A percentile compares a stretch with the other conserved stretches of the same genome.
These are phyloP conservation scores for Apiospora kogelbergensis DNA, from an alignment of 2,329 filamentous ascomycete genomes.

Conservation along the genomic window DNA sequence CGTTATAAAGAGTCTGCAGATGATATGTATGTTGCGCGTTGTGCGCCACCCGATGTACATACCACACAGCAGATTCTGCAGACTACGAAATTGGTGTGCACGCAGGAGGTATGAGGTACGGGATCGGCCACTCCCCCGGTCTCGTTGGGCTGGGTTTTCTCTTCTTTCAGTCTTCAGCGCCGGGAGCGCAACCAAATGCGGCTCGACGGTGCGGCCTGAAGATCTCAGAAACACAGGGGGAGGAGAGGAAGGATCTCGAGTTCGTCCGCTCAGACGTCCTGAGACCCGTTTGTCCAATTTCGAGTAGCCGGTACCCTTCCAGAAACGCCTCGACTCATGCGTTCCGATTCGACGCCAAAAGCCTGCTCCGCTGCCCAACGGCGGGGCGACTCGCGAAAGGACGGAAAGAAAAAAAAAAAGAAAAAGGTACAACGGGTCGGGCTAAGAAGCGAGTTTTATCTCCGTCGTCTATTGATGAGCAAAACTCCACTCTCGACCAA, in stretches of 20 bases:
- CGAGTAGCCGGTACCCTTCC: neutral
- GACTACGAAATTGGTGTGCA: neutral
- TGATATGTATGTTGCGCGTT: neutral
- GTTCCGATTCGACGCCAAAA: neutral
- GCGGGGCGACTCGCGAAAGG: neutral
- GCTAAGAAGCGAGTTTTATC: neutral
- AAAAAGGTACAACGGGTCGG: neutral
- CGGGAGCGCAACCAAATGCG: neutral
- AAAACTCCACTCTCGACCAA: neutral
- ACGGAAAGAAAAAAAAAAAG: neutral
- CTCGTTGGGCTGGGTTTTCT: neutral
- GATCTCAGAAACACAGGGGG: neutral
- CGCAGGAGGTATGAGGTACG: neutral
- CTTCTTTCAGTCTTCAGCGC: neutral
- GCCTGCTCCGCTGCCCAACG: neutral
- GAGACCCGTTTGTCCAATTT: neutral
- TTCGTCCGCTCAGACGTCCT: neutral
- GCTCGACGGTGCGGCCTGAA: neutral
- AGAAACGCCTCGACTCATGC: neutral
- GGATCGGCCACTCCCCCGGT: neutral
- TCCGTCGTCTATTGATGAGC: constrained; percentile 1
- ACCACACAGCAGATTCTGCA: neutral
- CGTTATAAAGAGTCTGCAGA: neutral
- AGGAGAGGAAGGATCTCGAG: neutral
- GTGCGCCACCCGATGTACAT: neutral